Base-by-base conservation (phyloP, 805 yeast genomes). In the Candida khao-thaluensis region DNA sequence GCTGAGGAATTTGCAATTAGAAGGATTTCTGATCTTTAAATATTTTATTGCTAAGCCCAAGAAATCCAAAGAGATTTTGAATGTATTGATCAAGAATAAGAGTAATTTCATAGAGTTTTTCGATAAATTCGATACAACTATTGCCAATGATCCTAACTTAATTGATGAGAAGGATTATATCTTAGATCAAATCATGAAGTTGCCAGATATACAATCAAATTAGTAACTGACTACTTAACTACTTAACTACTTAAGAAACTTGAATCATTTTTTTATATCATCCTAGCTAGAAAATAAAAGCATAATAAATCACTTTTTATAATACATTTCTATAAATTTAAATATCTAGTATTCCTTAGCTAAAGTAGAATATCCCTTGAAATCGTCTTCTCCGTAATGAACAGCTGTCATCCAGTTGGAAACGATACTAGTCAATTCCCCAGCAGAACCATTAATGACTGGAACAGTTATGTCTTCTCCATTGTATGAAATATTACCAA, bases 31-130 rank as follows among this genome's bases (percentile, higher is more conserved):
- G 49, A 83, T 91, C 26, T 91, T 93, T 68, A 93, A 91, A 64
- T 85, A 90, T 27, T 88, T 93, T 62, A 89, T 89, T n/a, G 98
- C 96, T 4, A 93, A 93, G 60, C 99, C 99, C 4, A 81, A 83
- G 47, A 90, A 90, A 59, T 72, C 88, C 2, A 88, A 82, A 57
- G 79, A 82, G 6, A 80, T 93, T 2, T 64, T 76, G 38, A 96
- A 91, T 59, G 85, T 91, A 15, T 69, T 93, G 48, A 77, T 81
- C 32, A 89, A 90, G 56, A 93, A 93, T 60, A 79, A 88, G 53
- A 84, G 79, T 28, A 86, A 85, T 53, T 73, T 91, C 45, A 59
- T 90, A 26, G 69, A 71, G 22, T 88, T 86, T 55, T 73, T 91
- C 43, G 74, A 76, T 33, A 74, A 71, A 26, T 86, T 89, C 56